Base-by-base conservation (phyloP, 768 basidiomycete species). In the Arthromyces matolae region DNA sequence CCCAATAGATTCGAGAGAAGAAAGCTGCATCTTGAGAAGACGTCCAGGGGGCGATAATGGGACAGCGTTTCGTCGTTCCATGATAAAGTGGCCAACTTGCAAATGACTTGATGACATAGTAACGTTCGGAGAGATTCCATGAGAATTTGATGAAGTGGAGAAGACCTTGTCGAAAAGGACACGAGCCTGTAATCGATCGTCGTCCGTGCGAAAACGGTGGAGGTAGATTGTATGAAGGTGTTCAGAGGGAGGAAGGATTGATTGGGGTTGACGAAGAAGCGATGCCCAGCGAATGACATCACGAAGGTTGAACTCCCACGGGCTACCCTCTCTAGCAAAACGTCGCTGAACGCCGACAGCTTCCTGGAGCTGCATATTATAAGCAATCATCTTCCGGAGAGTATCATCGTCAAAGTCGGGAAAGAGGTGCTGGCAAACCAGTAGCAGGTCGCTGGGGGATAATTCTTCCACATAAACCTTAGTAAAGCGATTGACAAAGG, bases 221-320 rank as follows among this genome's bases (percentile, higher is more conserved):
- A 93, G 71, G 66, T 97, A 98, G 34, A 93, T 69, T 31, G 79
- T 78, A 5, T 79, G 75, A 10, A 94, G 71, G 58, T 82, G 80
- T 27, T 83, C 77, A 16, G 71, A 68, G 3, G 92, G 86, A 60
- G 83, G 75, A 23, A 62, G 55, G 36, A 58, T 49, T 32, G 60
- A 52, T 36, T 49, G 40, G 31, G 69, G 55, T 22, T 63, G 46
- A 44, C 63, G 63, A 27, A 83, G 60, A 31, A 86, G 77, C 0
- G 73, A 73, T 27, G 86, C 81, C 94, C 96, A 96, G 36, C 96
- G 81, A 49, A 92, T 79, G 47, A 97, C 75, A 66, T 99, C 95
- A 12, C 95, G 88, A 24, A 99, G 75, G 63, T 99, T 99, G 73
- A 98, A 96, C 62, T 99, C 95, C 95, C 95, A 99, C 4, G 95